Percentiles rank a stretch among this genome's conserved stretches.
phyloP scores from a whole-genome alignment of 768 basidiomycete species.

The Serendipita sp. region DNA sequence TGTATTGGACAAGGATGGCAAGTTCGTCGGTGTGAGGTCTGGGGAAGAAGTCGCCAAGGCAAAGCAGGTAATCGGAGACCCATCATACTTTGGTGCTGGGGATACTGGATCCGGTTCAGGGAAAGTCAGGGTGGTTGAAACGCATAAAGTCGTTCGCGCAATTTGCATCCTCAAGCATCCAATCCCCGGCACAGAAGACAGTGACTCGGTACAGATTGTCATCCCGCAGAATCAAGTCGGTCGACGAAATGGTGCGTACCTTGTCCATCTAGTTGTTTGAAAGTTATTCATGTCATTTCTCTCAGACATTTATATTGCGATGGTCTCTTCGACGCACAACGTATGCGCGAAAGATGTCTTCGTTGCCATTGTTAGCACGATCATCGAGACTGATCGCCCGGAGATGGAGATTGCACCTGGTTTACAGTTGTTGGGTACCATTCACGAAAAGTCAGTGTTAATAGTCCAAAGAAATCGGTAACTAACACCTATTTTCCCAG shows the following conservation, averaged over 20 bases:
- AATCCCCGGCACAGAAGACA: slow-evolving; percentile 91
- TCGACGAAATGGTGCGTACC: slow-evolving; percentile 66
- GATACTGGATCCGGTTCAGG: slow-evolving; percentile 37
- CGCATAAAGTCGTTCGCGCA: slow-evolving; percentile 86
- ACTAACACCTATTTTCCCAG: slow-evolving; percentile 26
- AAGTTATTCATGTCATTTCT: slow-evolving; percentile 9
- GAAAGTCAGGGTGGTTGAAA: slow-evolving; percentile 78
- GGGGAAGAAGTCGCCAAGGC: slow-evolving; percentile 88
- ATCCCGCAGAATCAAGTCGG: slow-evolving; percentile 97
- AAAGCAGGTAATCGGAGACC: slow-evolving; percentile 95
- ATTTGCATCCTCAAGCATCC: slow-evolving; percentile 98
- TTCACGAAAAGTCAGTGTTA: slow-evolving; percentile 76
- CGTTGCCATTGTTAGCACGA: slow-evolving; percentile 94
- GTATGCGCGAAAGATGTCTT: slow-evolving; percentile 93
- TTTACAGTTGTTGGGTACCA: slow-evolving; percentile 77
- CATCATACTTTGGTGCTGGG: slow-evolving; percentile 86
- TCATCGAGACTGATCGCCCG: slow-evolving; percentile 88
- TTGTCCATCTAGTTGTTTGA: background rate
- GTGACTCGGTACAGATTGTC: slow-evolving; percentile 92
- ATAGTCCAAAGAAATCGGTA: background rate
- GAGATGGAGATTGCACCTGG: slow-evolving; percentile 89
- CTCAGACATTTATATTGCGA: slow-evolving; percentile 94
- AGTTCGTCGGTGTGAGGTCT: slow-evolving; percentile 84
- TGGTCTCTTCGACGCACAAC: slow-evolving; percentile 93
- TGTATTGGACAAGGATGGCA: slow-evolving; percentile 69